phyloP scores from a whole-genome alignment of 2,329 filamentous ascomycete species.

The Trichophyton rubrum region DNA sequence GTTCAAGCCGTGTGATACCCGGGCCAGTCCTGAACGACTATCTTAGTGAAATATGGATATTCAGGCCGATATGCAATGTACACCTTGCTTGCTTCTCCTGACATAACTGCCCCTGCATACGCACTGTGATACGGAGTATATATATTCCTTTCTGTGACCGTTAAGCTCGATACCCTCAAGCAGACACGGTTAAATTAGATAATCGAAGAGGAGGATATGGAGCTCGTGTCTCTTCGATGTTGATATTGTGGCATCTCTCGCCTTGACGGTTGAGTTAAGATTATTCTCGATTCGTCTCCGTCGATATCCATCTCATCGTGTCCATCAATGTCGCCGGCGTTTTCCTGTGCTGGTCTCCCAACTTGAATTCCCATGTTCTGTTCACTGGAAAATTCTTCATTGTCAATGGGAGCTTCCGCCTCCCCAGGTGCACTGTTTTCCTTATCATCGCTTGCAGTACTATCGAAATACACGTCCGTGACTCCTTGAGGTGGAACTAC shows the following conservation, averaged over 20 bases:
- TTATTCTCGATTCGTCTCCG: not conserved
- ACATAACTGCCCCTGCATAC: not conserved
- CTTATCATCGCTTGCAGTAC: conserved; percentile 11
- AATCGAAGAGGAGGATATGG: not conserved
- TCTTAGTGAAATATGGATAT: too few species aligned
- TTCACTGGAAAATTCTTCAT: not conserved
- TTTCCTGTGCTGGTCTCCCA: not conserved
- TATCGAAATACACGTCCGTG: conserved; percentile 2
- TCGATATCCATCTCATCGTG: not conserved
- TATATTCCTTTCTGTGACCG: not conserved
- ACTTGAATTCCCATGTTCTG: not conserved
- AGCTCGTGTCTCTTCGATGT: not conserved
- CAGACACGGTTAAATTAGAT: not conserved
- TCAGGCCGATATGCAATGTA: too few species aligned
- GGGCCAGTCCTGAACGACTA: not conserved
- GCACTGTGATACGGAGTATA: not conserved
- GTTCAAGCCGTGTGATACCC: not conserved
- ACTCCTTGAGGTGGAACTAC: not conserved
- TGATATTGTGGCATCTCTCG: not conserved
- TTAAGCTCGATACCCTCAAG: not conserved
- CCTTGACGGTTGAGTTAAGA: not conserved
- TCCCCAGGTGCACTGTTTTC: conserved; percentile 9
- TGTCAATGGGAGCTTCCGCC: not conserved
- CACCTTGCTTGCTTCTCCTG: not conserved
- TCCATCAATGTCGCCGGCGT: not conserved